These are phyloP conservation scores for Avena eriantha DNA, from an alignment of 176 grass and related monocot species.

Conservation along the genomic window DNA sequence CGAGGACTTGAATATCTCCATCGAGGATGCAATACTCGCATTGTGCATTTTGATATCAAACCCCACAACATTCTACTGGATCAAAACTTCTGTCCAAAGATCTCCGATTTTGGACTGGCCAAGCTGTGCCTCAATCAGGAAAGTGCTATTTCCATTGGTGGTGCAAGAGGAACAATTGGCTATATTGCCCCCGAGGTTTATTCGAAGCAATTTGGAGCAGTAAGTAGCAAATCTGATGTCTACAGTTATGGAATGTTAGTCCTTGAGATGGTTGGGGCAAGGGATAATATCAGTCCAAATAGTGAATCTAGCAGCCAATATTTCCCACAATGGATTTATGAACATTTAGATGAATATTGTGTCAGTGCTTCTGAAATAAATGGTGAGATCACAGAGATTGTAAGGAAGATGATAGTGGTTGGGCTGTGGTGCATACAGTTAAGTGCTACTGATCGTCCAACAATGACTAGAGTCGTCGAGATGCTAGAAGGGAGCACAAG, in stretches of 20 bases:
- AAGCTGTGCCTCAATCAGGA: slow-evolving; percentile 40
- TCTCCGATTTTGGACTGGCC: slow-evolving; percentile 51
- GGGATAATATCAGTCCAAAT: slow-evolving; percentile 19
- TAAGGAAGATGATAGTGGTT: slow-evolving; percentile 56
- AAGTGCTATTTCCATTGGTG: slow-evolving; percentile 38
- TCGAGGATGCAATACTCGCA: slow-evolving; percentile 44
- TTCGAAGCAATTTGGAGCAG: slow-evolving; percentile 42
- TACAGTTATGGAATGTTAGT: slow-evolving; percentile 73
- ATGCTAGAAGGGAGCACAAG: slow-evolving; percentile 51
- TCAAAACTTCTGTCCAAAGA: slow-evolving; percentile 49
- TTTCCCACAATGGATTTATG: slow-evolving; percentile 52
- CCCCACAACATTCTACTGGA: slow-evolving; percentile 51
- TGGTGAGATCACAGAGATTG: slow-evolving; percentile 40
- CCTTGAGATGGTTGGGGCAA: slow-evolving; percentile 63
- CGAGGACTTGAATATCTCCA: slow-evolving; percentile 54
- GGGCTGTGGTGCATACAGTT: slow-evolving; percentile 64
- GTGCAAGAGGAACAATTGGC: slow-evolving; percentile 47
- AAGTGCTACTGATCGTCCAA: slow-evolving; percentile 45
- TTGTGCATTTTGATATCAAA: slow-evolving; percentile 55
- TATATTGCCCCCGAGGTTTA: slow-evolving; percentile 45
- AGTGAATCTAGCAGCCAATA: slow-evolving; percentile 37
- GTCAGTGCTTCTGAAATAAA: slow-evolving; percentile 39
- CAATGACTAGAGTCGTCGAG: slow-evolving; percentile 55
- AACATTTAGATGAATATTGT: slow-evolving; percentile 48
- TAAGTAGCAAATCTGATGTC: slow-evolving; percentile 61